Percentiles rank a stretch among this genome's conserved stretches.
phyloP scores from a whole-genome alignment of 345 rosid species.

The Eutrema yunnanense region DNA sequence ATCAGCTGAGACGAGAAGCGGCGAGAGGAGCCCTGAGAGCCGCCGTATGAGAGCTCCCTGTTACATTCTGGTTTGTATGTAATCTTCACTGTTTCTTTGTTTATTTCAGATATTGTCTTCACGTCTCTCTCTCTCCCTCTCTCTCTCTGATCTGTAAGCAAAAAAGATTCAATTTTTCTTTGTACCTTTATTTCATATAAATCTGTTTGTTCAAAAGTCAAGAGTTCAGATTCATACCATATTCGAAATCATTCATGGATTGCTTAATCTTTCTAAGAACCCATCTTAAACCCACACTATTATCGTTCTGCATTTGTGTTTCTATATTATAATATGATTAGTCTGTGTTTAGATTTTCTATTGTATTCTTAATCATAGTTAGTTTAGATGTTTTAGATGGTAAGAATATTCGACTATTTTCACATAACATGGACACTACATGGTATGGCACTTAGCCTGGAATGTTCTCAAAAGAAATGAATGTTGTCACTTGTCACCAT shows the following conservation, averaged over 20 bases:
- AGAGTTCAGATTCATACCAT: constrained; percentile 1
- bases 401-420: too few species aligned
- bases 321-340: too few species aligned
- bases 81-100: constrained; percentile 1
- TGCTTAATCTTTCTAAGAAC: not conserved
- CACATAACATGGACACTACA: too few species aligned
- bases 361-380: too few species aligned
- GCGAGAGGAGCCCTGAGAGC: constrained; percentile 63
- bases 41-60: constrained; percentile 39
- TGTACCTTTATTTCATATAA: constrained; percentile 8
- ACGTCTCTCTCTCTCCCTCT: not conserved
- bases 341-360: too few species aligned
- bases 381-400: too few species aligned
- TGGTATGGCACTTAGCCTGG: too few species aligned
- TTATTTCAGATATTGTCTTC: not conserved
- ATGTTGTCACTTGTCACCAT: too few species aligned
- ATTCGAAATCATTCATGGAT: not conserved
- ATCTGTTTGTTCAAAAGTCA: constrained; percentile 15
- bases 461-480: too few species aligned
- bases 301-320: too few species aligned
- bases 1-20: constrained; percentile 50
- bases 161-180: not conserved
- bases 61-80: constrained; percentile 14
- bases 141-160: constrained; percentile 1
- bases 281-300: not conserved